Evolutionary conservation across 768 basidiomycete species (phyloP), one percentile per base, ranked within the genome.

Genomic region (Russula ochroleuca): DNA sequence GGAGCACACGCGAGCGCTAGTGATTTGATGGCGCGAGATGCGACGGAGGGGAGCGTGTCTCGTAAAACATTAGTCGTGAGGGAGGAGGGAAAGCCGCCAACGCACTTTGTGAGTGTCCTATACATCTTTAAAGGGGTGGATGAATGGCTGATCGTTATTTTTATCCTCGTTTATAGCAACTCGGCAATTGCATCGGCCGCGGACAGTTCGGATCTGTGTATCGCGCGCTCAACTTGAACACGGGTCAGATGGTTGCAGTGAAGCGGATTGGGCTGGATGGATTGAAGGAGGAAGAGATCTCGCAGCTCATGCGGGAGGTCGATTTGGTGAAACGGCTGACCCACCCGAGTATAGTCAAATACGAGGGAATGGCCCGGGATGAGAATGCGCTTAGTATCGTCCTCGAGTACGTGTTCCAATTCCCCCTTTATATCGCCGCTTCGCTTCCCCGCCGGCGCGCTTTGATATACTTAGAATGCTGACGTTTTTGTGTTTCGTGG

Each of bases 211-310:
- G 96, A 33, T 85, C 94, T 10, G 96, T 98, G 7, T 98, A 96
- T 74, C 85, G 93, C 15, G 95, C 96, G 14, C 80, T 99, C 62
- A 95, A 99, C 73, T 77, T 98, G 73, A 88, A 89, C 66, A 94
- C 90, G 1, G 96, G 96, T 17, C 92, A 96, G 74, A 96, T 92
- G 85, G 94, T 96, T n/a, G 96, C 96, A n/a, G 93, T 98, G 57
- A 99, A 99, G 77, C 87, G 93, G 35, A 96, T 99, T 69, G 80
- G 88, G 56, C 78, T 98, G 41, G 90, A 92, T 56, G 96, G 94
- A 9, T 78, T 97, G 71, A 88, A 89, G 73, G 94, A 97, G 74
- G 87, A 86, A 21, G 95, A 98, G 72, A 86, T 98, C 21, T 83
- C 81, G 53, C 88, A 93, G 72, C 81, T 98, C 54, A 97, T 96